Evolutionary conservation across 805 yeast genomes (phyloP).

Genomic region (Pichia heedii): DNA sequence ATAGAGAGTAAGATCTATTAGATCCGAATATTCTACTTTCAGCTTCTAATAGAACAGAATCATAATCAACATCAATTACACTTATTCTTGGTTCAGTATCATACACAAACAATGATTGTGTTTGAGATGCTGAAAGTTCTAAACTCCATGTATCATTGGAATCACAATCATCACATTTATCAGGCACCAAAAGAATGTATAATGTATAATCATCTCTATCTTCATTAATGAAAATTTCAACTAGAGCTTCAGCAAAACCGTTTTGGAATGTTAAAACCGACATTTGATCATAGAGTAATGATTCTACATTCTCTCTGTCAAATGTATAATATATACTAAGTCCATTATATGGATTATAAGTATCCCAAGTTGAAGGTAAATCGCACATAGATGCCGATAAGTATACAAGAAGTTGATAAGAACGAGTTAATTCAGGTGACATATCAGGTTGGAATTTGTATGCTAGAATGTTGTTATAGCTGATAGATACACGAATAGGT

Average conservation of each 20-base stretch:
- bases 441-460: slow-evolving; percentile 6
- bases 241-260: slow-evolving; percentile 22
- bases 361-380: slow-evolving; percentile 19
- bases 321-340: slow-evolving; percentile 21
- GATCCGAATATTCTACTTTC: slow-evolving; percentile 21
- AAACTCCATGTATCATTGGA: slow-evolving; percentile 40
- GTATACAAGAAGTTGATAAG: slow-evolving; percentile 39
- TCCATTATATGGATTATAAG: slow-evolving; percentile 13
- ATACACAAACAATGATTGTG: slow-evolving; percentile 61
- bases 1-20: slow-evolving; percentile 28
- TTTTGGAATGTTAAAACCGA: slow-evolving; percentile 11
- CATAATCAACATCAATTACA: slow-evolving; percentile 62
- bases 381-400: slow-evolving; percentile 43
- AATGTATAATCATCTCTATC: background rate
- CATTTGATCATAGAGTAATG: slow-evolving; percentile 9
- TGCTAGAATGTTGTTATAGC: slow-evolving; percentile 3
- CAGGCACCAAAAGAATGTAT: slow-evolving; percentile 19
- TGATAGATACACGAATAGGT: slow-evolving; percentile 9
- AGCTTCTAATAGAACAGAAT: slow-evolving; percentile 57
- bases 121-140: slow-evolving; percentile 57
- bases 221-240: slow-evolving; percentile 7
- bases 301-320: slow-evolving; percentile 13
- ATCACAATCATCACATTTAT: slow-evolving; percentile 16
- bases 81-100: slow-evolving; percentile 46
- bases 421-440: slow-evolving; percentile 12